phyloP scores from a whole-genome alignment of 306 rosid genomes.

The Lathyrus sativus region DNA sequence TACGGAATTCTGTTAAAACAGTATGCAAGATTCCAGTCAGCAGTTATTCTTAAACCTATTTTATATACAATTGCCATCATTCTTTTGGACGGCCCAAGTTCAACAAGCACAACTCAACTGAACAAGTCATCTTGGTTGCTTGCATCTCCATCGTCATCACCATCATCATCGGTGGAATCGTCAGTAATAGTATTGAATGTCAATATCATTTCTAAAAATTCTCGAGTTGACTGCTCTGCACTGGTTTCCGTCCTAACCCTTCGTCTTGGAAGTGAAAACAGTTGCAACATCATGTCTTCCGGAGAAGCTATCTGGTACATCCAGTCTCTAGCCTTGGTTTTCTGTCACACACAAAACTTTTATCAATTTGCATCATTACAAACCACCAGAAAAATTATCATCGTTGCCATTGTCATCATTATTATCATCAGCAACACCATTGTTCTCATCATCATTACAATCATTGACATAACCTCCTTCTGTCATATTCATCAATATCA shows the following conservation, averaged over 20 bases:
- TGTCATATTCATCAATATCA: slow-evolving; percentile 19
- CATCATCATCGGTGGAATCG: slow-evolving; percentile 50
- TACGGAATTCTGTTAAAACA: slow-evolving; percentile 24
- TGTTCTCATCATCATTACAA: slow-evolving; percentile 11
- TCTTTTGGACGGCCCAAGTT: slow-evolving; percentile 23
- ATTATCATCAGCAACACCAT: slow-evolving; percentile 35
- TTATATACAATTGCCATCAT: slow-evolving; percentile 55
- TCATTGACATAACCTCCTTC: neutral
- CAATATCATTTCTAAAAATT: slow-evolving; percentile 58
- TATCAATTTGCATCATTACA: slow-evolving; percentile 53
- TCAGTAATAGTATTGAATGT: slow-evolving; percentile 56
- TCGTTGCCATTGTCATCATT: slow-evolving; percentile 43
- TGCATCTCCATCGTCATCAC: slow-evolving; percentile 52
- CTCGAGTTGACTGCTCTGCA: slow-evolving; percentile 52
- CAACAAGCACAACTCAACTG: slow-evolving; percentile 42
- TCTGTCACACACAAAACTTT: slow-evolving; percentile 67
- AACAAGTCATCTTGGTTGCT: slow-evolving; percentile 57
- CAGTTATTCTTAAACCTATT: slow-evolving; percentile 37
- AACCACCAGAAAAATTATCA: slow-evolving; percentile 48
- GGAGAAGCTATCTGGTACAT: slow-evolving; percentile 65
- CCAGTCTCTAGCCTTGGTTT: slow-evolving; percentile 79
- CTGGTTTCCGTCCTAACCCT: slow-evolving; percentile 47
- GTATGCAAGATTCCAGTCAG: slow-evolving; percentile 33
- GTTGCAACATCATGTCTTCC: slow-evolving; percentile 71
- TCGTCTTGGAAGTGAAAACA: slow-evolving; percentile 62